These are phyloP conservation scores for Primulina huaijiensis DNA, from an alignment of 257 asterid genomes.

Conservation along the genomic window DNA sequence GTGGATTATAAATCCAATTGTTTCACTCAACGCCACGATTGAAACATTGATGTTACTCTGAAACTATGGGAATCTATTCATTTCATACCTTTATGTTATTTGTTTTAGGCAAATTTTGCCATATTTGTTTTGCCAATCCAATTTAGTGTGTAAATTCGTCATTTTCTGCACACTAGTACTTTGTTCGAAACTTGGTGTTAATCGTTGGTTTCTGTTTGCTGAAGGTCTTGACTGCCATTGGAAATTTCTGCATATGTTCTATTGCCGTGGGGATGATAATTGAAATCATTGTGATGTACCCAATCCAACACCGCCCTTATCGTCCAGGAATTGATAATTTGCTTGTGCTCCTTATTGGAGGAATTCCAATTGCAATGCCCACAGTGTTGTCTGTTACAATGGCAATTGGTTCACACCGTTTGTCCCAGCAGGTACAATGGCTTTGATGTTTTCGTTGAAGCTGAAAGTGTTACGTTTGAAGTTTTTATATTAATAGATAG, in stretches of 20 bases:
- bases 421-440: constrained; percentile 32
- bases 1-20: neutral
- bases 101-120: neutral
- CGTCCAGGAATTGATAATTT: constrained; percentile 42
- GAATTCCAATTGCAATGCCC: constrained; percentile 49
- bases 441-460: neutral
- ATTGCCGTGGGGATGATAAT: constrained; percentile 40
- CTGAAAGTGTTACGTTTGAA: neutral
- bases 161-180: neutral
- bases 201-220: neutral
- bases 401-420: constrained; percentile 42
- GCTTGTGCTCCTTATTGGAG: constrained; percentile 44
- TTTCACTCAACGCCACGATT: neutral
- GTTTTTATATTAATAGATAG: neutral
- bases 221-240: constrained; percentile 45
- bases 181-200: neutral
- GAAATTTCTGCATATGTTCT: constrained; percentile 48
- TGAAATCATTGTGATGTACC: constrained; percentile 35
- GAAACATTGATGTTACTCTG: neutral
- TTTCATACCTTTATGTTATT: neutral
- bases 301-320: constrained; percentile 31
- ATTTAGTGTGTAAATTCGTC: neutral
- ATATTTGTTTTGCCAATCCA: neutral
- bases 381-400: constrained; percentile 41
- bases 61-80: neutral